Evolutionary conservation across 2,329 filamentous ascomycete species (phyloP).

Genomic region (Phialophora macrospora): DNA sequence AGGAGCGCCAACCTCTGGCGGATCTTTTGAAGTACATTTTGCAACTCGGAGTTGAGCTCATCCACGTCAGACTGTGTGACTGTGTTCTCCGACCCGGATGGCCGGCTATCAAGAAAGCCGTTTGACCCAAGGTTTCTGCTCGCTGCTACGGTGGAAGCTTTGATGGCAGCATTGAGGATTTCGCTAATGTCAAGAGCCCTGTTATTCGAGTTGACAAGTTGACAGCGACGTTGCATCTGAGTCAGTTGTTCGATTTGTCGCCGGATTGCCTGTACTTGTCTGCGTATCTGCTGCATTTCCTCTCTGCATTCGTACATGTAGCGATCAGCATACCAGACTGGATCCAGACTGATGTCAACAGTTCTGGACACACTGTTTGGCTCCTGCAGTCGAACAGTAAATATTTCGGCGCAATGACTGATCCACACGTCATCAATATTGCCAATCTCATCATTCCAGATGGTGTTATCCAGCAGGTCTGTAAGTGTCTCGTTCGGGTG

Average conservation of each 20-base stretch:
- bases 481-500: constrained; percentile 55
- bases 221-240: constrained; percentile 33
- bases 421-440: constrained; percentile 54
- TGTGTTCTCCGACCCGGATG: constrained; percentile 16
- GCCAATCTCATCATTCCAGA: constrained; percentile 54
- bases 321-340: constrained; percentile 63
- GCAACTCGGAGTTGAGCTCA: constrained; percentile 45
- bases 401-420: constrained; percentile 57
- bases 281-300: constrained; percentile 54
- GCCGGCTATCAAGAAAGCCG: constrained; percentile 18
- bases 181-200: constrained; percentile 33
- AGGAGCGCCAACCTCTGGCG: constrained; percentile 50
- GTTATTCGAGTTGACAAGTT: constrained; percentile 30
- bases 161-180: constrained; percentile 37
- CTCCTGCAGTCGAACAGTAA: constrained; percentile 56
- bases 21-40: constrained; percentile 46
- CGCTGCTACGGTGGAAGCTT: constrained; percentile 44
- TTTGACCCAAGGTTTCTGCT: constrained; percentile 23
- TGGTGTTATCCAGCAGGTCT: constrained; percentile 57
- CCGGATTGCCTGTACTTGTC: constrained; percentile 42
- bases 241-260: constrained; percentile 33
- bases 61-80: constrained; percentile 29
- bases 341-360: constrained; percentile 58
- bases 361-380: constrained; percentile 43
- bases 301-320: constrained; percentile 61